Evolutionary conservation across 768 basidiomycete species (phyloP), one percentile per base, ranked within the genome.

Genomic region (Psilocybe cubensis): DNA sequence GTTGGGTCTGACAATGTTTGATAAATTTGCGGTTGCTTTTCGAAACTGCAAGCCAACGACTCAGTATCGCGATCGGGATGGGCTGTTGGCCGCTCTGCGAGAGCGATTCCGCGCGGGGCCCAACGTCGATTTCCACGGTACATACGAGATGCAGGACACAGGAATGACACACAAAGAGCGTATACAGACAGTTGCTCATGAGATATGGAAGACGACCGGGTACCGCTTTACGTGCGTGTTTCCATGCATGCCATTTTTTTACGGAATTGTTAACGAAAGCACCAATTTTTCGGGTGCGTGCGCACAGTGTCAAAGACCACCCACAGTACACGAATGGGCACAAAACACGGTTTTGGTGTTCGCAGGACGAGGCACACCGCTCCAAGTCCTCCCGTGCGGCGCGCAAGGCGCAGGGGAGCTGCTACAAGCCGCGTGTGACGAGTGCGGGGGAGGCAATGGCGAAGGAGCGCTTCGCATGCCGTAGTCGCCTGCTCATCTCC

Each of bases 331-430:
- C 75, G 35, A 72, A 73, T 54, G 81, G 80, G 8, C 77, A 81
- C 65, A 83, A 81, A 61, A 82, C 78, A 20, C 73, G 79, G 28
- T 72, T 79, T 17, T 80, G 79, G 78, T 83, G 80, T 67, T 80
- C 79, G 8, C 81, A 81, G 58, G 81, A 83, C 58, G 73, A 75
- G 49, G 74, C 75, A 17, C 76, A 80, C 56, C 73, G 74, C 52
- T 74, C 71, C 6, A 80, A 79, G 62, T 68, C 72, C 18, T 70
- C 70, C 5, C 66, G 71, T 56, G 64, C 66, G 20, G 67, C 69
- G 7, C 65, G 72, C 21, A 60, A 67, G 38, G 57, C 67, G n/a
- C 64, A 69, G 62, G 55, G 65, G 14, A 52, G 62, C 33, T 52
- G 62, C 35, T 70, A 71, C 29, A 72, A 74, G 57, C 73, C 76